Evolutionary conservation across 225 moss, liverwort and hornwort species (phyloP).

Genomic region (Bryum argenteum): DNA sequence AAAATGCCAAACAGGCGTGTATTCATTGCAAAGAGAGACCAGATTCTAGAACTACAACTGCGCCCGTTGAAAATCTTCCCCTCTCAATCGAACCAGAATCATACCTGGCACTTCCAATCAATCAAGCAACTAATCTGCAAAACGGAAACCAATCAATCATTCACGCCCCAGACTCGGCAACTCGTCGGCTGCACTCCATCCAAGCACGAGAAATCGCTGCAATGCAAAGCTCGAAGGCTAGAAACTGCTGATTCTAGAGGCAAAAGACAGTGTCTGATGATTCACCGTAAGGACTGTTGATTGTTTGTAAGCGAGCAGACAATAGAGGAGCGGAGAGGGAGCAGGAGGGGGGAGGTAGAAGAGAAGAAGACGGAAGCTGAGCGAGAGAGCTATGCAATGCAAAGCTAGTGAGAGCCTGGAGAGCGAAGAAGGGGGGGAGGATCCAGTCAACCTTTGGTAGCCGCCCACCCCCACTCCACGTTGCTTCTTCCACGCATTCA

Average conservation of each 20-base stretch:
- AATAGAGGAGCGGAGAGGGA: neutral
- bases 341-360: neutral
- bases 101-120: neutral
- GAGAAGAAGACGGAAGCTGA: neutral
- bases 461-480: constrained; percentile 38
- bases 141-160: neutral
- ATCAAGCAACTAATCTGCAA: neutral
- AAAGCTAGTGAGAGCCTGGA: neutral
- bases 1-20: neutral
- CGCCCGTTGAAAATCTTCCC: too few relatives aligned
- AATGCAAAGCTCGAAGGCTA: neutral
- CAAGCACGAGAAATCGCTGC: neutral
- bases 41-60: too few relatives aligned
- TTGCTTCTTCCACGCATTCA: constrained; percentile 25
- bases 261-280: too few relatives aligned
- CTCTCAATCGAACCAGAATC: neutral
- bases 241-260: too few relatives aligned
- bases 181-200: neutral
- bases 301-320: neutral
- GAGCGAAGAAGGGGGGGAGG: neutral
- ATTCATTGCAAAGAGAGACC: too few relatives aligned
- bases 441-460: constrained; percentile 39
- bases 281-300: too few relatives aligned
- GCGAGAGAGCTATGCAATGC: too few relatives aligned
- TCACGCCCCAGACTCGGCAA: neutral